Base-by-base conservation (phyloP, 768 basidiomycete genomes). In the Mycena haematopus region DNA sequence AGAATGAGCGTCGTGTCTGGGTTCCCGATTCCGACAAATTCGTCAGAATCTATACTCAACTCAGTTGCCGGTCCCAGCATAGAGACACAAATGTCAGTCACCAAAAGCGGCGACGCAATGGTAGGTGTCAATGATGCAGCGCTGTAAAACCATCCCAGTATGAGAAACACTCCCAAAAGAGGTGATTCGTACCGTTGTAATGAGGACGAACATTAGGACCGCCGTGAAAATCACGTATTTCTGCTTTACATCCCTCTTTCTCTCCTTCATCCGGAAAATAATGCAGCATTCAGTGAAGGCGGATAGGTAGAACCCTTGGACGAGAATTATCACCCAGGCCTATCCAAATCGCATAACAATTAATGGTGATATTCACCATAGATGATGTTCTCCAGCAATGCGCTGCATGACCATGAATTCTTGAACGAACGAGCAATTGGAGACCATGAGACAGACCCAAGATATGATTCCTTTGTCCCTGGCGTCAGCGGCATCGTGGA, bases 51-150 rank as follows among this genome's bases (percentile, higher is more conserved):
- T 45, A 8, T 44, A 29, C 10, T 27, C 22, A 0, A 5, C 17
- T 17, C 22, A 17, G 13, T 36, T 3, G 17, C 5, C 4, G 19
- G 3, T 42, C 19, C 40, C 40, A 19, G 17, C 17, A 42, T 3
- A 27, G 2, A 50, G 15, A 15, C 14, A 17, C 2, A 19, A 11
- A 49, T 24, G 6, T 24, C 25, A 22, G 1, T 49, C 27, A 57
- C 46, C 24, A 8, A 57, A 36, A 9, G 45, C 46, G 17, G 19
- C 19, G 24, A 49, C 17, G n/a, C 56, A 57, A 4, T 22, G 45
- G 45, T 46, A 35, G 2, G 46, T 49, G 13, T 56, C 54, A 11
- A 56, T 56, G 5, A 56, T 19, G 15, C 54, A 56, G 21, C 54
- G 44, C 54, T 56, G 3, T 2, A 19, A 27, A 24, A 38, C 29